These are phyloP conservation scores for Blumeriella jaapii DNA, from an alignment of 2,329 filamentous ascomycete genomes.

Conservation along the genomic window DNA sequence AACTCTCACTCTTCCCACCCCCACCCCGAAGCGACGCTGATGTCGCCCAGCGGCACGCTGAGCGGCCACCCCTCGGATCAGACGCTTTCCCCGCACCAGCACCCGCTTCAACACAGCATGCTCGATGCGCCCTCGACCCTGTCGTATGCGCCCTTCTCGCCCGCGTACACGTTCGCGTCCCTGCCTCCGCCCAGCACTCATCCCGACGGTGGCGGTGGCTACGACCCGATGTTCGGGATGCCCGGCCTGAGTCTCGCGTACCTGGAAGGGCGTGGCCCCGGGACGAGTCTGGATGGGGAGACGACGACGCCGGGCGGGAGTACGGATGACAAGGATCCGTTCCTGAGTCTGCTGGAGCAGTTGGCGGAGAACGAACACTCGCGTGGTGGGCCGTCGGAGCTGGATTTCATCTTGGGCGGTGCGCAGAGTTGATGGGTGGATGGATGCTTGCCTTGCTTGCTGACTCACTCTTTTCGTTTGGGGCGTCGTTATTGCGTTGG, in stretches of 20 bases:
- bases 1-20: conserved; percentile 18
- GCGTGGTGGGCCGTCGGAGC: conserved; percentile 56
- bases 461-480: too few species aligned
- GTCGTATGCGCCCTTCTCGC: conserved; percentile 25
- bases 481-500: not conserved
- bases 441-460: too few species aligned
- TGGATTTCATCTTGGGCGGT: conserved; percentile 60
- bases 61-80: conserved; percentile 2
- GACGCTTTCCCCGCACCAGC: conserved; percentile 8
- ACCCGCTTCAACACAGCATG: too few species aligned
- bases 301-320: conserved; percentile 32
- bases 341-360: conserved; percentile 68
- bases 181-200: conserved; percentile 2
- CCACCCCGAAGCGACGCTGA: conserved; percentile 21
- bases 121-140: conserved; percentile 13
- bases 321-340: conserved; percentile 58
- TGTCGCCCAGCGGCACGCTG: conserved; percentile 21
- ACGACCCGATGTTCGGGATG: conserved; percentile 49
- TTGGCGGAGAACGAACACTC: conserved; percentile 69
- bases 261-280: not conserved
- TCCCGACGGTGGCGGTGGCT: conserved; percentile 20
- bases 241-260: conserved; percentile 19
- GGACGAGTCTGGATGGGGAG: conserved; percentile 27
- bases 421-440: conserved; percentile 3
- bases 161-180: conserved; percentile 23